These are phyloP conservation scores for Teratosphaeria viscida DNA, from an alignment of 2,329 filamentous ascomycete species.

Conservation along the genomic window DNA sequence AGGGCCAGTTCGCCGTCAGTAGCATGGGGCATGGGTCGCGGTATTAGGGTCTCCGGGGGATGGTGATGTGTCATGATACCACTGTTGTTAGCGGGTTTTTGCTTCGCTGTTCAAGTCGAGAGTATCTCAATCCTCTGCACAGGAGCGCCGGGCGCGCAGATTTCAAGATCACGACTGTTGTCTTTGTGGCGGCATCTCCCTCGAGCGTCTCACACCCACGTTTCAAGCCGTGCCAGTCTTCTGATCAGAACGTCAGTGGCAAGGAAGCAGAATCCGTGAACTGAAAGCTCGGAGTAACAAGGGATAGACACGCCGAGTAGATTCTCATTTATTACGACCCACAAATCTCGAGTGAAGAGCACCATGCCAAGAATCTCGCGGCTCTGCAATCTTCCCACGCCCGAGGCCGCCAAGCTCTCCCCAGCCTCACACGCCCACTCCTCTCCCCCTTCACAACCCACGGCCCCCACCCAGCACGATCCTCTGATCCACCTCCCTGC, in stretches of 20 bases:
- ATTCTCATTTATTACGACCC: background rate
- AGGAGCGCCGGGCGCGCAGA: background rate
- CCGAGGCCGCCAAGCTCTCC: background rate
- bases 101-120: background rate
- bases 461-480: background rate
- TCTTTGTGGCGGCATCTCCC: background rate
- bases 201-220: background rate
- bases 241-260: background rate
- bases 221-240: background rate
- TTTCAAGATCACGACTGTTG: background rate
- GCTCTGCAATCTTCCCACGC: background rate
- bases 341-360: no score
- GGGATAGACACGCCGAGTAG: background rate
- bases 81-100: background rate
- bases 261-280: background rate
- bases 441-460: background rate
- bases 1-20: slow-evolving; percentile 3
- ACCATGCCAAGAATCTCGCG: no score
- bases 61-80: slow-evolving; percentile 3
- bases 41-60: no score
- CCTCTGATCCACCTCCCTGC: background rate
- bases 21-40: slow-evolving; percentile 7
- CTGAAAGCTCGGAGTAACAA: background rate
- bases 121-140: background rate
- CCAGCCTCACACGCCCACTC: background rate